These are phyloP conservation scores for Termitomyces sp. DNA, from an alignment of 768 basidiomycete species.

Conservation along the genomic window DNA sequence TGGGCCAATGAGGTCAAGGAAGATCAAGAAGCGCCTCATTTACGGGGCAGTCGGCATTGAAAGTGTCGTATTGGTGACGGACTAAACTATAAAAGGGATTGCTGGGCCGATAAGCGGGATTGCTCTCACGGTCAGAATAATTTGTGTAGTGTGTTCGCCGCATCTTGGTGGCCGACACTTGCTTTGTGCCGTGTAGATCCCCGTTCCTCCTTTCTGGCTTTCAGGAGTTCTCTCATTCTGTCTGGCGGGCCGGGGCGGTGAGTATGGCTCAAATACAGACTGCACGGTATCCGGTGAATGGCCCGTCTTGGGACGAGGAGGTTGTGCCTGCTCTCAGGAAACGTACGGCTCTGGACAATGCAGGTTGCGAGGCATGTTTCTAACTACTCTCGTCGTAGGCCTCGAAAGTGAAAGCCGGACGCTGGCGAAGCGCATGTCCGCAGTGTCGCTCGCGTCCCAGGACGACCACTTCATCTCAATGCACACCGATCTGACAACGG, in stretches of 20 bases:
- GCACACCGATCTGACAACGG: slow-evolving; percentile 14
- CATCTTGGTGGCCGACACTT: slow-evolving; percentile 15
- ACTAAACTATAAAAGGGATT: slow-evolving; percentile 5
- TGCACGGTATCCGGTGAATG: slow-evolving; percentile 32
- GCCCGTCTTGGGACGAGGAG: slow-evolving; percentile 76
- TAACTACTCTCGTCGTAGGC: slow-evolving; percentile 41
- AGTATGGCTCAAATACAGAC: slow-evolving; percentile 45
- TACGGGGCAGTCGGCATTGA: neutral
- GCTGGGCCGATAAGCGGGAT: slow-evolving; percentile 1
- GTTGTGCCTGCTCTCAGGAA: slow-evolving; percentile 82
- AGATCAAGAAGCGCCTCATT: slow-evolving; percentile 10
- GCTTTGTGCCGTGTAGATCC: slow-evolving; percentile 9
- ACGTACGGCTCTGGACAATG: slow-evolving; percentile 44
- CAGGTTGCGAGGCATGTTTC: slow-evolving; percentile 8
- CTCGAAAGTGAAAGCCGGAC: slow-evolving; percentile 78
- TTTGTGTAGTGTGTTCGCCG: slow-evolving; percentile 12
- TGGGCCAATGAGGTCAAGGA: slow-evolving; percentile 3
- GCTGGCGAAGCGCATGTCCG: slow-evolving; percentile 75
- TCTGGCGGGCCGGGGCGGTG: slow-evolving; percentile 9
- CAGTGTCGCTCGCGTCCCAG: slow-evolving; percentile 60
- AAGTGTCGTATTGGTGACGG: neutral
- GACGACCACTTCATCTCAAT: slow-evolving; percentile 36
- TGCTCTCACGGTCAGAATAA: slow-evolving; percentile 18
- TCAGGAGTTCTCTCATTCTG: slow-evolving; percentile 5
- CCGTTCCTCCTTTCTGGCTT: slow-evolving; percentile 3